Conservation (phyloP, 2,329 filamentous ascomycete genomes). For the Talaromyces piceae region DNA sequence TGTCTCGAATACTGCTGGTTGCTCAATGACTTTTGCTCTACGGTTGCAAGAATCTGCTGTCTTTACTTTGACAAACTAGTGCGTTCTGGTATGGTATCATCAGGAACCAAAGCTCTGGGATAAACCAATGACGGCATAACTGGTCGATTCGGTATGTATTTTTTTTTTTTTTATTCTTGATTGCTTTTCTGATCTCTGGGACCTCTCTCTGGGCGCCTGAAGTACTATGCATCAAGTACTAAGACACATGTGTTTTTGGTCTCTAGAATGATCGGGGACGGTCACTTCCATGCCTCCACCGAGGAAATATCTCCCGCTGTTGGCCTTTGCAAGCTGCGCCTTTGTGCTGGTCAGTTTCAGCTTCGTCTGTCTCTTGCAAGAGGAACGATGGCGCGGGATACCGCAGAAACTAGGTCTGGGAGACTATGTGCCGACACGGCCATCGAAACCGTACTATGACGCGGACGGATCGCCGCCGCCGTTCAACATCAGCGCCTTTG, state of each 20-base stretch:
- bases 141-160: background rate
- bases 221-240: background rate
- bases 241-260: background rate
- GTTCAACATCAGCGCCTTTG: conserved; percentile 18
- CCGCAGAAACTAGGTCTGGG: conserved; percentile 33
- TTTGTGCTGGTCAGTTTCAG: conserved; percentile 22
- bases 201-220: too few species aligned
- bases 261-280: background rate
- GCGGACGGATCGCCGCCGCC: conserved; percentile 4
- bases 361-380: conserved; percentile 19
- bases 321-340: conserved; percentile 23
- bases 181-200: too few species aligned
- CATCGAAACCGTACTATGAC: conserved; percentile 8
- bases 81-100: background rate
- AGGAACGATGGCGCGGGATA: conserved; percentile 25
- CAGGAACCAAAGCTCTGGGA: background rate
- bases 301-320: conserved; percentile 24
- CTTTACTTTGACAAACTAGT: too few species aligned
- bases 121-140: background rate
- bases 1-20: too few species aligned
- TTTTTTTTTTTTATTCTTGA: too few species aligned
- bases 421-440: conserved; percentile 15
- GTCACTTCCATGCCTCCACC: conserved; percentile 24
- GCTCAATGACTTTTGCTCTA: too few species aligned
- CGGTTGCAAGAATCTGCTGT: too few species aligned